Percentiles rank a stretch among this genome's conserved stretches.
Evolutionary conservation across 352 stramenopile species (phyloP).

Genomic region (Phytopythium delawarense): DNA sequence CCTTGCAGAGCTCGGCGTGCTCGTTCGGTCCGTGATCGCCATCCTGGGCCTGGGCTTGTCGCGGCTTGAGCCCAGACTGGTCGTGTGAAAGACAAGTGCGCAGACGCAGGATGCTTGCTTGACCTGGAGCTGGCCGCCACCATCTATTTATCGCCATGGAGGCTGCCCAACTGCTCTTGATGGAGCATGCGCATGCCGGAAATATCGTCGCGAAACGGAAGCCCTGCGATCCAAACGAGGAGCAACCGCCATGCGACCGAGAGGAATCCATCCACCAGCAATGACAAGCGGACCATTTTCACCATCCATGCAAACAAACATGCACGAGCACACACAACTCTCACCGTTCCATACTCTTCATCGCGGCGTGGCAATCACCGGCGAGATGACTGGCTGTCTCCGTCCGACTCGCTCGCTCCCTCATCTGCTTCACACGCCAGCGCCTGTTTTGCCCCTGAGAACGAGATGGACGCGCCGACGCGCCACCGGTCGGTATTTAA

Average conservation of each 20-base stretch:
- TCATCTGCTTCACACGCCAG: neutral
- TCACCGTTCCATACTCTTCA: neutral
- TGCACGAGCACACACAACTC: neutral
- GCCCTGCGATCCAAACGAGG: neutral
- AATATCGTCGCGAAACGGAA: constrained; percentile 5
- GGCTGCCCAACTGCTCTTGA: neutral
- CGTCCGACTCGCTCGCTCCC: neutral
- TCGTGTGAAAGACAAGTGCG: constrained; percentile 5
- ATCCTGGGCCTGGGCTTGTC: neutral
- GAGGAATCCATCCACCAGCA: neutral
- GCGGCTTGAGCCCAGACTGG: neutral
- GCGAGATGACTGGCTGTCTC: neutral
- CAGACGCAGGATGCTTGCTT: neutral
- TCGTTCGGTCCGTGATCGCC: neutral
- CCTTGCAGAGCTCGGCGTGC: neutral
- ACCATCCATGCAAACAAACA: neutral
- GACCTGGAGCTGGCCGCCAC: neutral
- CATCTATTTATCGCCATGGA: neutral
- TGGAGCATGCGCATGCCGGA: neutral
- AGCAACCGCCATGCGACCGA: neutral
- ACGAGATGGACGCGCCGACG: constrained; percentile 5
- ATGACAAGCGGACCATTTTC: neutral
- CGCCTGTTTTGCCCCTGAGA: neutral
- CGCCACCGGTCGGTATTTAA: constrained; percentile 21
- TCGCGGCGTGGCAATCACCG: neutral